Evolutionary conservation across 1,284 basidiomycete genomes (phyloP).

Genomic region (Mycosarcoma maydis): DNA sequence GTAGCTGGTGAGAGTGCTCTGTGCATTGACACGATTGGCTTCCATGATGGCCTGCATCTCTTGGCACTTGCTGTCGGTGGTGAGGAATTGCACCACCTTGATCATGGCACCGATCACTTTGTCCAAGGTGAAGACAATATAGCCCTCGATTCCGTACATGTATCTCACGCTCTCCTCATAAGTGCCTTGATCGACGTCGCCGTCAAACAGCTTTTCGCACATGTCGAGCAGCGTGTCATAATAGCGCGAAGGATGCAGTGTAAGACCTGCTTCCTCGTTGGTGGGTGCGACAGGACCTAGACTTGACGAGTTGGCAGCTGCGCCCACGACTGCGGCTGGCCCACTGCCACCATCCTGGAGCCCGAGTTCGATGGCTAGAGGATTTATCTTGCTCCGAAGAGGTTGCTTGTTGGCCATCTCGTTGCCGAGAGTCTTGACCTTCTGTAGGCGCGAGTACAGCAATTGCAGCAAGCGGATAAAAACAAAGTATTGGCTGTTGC

Average conservation of each 20-base stretch:
- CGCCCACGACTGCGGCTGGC: conserved; percentile 66
- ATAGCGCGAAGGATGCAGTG: conserved; percentile 70
- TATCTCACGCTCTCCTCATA: conserved; percentile 96
- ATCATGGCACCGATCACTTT: conserved; percentile 77
- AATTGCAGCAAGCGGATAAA: conserved; percentile 82
- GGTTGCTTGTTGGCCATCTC: conserved; percentile 67
- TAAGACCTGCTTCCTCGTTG: conserved; percentile 59
- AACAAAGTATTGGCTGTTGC: conserved; percentile 91
- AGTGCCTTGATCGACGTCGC: conserved; percentile 84
- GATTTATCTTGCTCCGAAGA: conserved; percentile 70
- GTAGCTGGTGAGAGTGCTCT: conserved; percentile 70
- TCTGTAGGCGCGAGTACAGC: conserved; percentile 82
- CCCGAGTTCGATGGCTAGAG: conserved; percentile 73
- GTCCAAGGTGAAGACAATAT: conserved; percentile 91
- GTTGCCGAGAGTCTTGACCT: conserved; percentile 77
- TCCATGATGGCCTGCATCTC: conserved; percentile 83
- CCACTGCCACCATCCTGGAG: conserved; percentile 71
- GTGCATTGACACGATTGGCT: conserved; percentile 58
- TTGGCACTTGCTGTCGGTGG: conserved; percentile 82
- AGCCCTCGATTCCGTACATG: conserved; percentile 96
- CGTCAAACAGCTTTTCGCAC: conserved; percentile 92
- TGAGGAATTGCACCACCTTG: conserved; percentile 74
- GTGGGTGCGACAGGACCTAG: conserved; percentile 41
- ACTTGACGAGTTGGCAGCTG: conserved; percentile 38
- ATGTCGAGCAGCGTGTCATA: conserved; percentile 89